These are phyloP conservation scores for Eucalyptus grandis DNA, from an alignment of 345 rosid species.

Conservation along the genomic window DNA sequence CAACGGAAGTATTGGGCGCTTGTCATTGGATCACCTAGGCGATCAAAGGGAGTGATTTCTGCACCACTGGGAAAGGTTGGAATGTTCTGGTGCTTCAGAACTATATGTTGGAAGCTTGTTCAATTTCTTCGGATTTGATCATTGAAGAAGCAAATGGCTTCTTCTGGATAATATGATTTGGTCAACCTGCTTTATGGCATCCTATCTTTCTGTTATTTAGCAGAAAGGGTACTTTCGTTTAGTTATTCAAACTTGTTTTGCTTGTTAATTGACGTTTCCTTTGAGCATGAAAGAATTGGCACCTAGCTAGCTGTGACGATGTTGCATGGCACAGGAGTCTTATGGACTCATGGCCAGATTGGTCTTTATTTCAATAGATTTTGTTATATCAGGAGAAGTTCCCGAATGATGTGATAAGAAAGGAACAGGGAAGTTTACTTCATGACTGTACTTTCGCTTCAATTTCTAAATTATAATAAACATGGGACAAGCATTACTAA, in stretches of 20 bases:
- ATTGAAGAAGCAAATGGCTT: neutral
- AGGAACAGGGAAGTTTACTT: neutral
- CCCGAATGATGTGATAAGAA: neutral
- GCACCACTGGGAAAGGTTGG: slow-evolving; percentile 80
- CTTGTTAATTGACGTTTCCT: neutral
- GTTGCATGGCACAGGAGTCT: neutral
- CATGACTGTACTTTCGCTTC: neutral
- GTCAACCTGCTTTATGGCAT: neutral
- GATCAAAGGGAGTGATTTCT: slow-evolving; percentile 49
- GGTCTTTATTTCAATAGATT: neutral
- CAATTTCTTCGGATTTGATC: neutral
- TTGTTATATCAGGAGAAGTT: neutral
- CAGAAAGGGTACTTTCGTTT: neutral
- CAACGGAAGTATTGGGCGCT: slow-evolving; percentile 78
- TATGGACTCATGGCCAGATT: neutral
- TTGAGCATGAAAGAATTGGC: neutral
- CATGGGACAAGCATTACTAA: neutral
- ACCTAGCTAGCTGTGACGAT: neutral
- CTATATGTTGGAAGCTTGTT: neutral
- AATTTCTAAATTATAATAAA: neutral
- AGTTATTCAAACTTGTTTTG: neutral
- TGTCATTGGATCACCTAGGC: slow-evolving; percentile 70
- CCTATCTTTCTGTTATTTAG: neutral
- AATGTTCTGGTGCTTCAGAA: neutral
- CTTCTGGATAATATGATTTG: neutral